Evolutionary conservation across 164 flowering plant species (phyloP), one percentile per base, ranked within the genome.

Genomic region (Echeveria elegans): DNA sequence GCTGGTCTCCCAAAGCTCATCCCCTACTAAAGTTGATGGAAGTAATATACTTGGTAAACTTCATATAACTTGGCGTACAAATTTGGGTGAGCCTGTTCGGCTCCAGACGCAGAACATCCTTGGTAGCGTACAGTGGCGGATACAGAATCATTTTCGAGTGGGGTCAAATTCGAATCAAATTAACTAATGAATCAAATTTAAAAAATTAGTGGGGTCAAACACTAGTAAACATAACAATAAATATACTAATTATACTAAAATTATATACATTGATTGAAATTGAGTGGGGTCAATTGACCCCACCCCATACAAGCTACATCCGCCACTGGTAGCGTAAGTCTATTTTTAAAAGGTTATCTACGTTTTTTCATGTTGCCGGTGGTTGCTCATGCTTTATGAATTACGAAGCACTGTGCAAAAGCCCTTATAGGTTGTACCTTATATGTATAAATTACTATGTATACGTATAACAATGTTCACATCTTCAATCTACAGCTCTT

Each of bases 41-140:
- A 89, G 88, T 76, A 94, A 87, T 72, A 68, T 85, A 74, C 96
- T 94, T 67, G 99, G 99, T 63, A 94, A 94, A 77, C 84, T 94
- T 78, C 99, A 94, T 78, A 88, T 94, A 76, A 89, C 96, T 64
- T 94, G 99, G 99, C 96, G 96, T 37, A 86, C 96, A 65, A 94
- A 94, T 84, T 77, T 94, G 83, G 99, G 99, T 68, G 99, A 94
- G 75, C 96, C 99, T 73, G 99, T 97, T 28, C 96, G 99, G 72
- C 79, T 94, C 64, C 99, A 91, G 78, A 94, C 99, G 30, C 99
- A 94, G 66, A 91, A 89, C 58, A 94, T 94, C 73, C 83, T 88
- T 73, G 96, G 97, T 41, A 82, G n/a, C n/a, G n/a, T n/a, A n/a
- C n/a, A n/a, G n/a, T n/a, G n/a, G n/a, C n/a, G n/a, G n/a, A n/a